Evolutionary conservation across 2,329 filamentous ascomycete species (phyloP), one percentile per base, ranked within the genome.

Genomic region (Lachnellula occidentalis): DNA sequence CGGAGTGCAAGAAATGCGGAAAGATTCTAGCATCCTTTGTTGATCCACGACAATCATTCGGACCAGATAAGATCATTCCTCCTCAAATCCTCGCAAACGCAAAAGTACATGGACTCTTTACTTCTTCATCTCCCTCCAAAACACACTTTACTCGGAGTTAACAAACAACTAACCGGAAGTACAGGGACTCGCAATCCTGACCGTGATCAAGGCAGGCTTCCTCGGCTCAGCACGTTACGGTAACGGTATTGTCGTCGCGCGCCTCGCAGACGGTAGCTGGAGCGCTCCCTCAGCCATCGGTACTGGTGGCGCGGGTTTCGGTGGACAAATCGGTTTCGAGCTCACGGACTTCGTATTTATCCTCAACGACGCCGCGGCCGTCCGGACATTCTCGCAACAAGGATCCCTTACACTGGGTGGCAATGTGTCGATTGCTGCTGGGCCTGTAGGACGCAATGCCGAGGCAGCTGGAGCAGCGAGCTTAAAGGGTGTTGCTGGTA

Each of bases 271-370:
- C 69, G 88, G 88, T 41, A 77, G 78, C 54, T 95, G 89, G 89
- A 90, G 86, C 61, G 89, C 89, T 3, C 89, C 89, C 12, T 87
- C 84, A 54, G 90, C 89, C 50, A 91, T 94, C 67, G 85, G 86
- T 50, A 91, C 88, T 1, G 84, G 87, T 27, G 90, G 90, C 62
- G 90, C 86, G 52, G 90, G 89, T 22, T 88, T 95, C 61, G 89
- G 89, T 62, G 89, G 89, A 41, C 89, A 94, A 73, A 90, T 95
- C 66, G 89, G 89, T 36, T 89, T 92, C 71, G 90, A 95, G 72
- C 73, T 95, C 58, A 94, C 90, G 56, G 90, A 94, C 71, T 99
- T 99, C 69, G 94, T 99, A 70, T 97, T 99, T 74, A 96, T 99
- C 62, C 84, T 99, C 61, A 99, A 99, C 74, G 92, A 99, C 69